Percentiles rank a stretch among this genome's conserved stretches.
Conservation (phyloP, 257 asterid species). For the Sherardia arvensis region DNA sequence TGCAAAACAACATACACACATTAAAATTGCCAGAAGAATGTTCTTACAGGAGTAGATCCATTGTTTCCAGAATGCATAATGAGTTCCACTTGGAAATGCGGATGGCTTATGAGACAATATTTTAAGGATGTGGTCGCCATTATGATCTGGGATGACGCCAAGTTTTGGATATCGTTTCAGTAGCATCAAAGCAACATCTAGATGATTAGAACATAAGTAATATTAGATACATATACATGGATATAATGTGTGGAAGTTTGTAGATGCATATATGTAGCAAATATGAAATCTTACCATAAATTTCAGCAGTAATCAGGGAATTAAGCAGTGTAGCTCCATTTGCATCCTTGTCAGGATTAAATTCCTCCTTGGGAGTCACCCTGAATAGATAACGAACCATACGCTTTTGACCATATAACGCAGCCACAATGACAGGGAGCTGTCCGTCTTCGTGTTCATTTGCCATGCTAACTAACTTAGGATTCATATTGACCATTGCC, state of each 20-base stretch:
- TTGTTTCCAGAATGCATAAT: constrained; percentile 20
- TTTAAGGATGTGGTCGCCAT: constrained; percentile 21
- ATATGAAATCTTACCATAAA: constrained; percentile 21
- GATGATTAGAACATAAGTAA: neutral
- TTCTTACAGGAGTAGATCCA: constrained; percentile 31
- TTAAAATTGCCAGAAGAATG: neutral
- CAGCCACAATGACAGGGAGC: constrained; percentile 43
- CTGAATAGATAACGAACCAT: constrained; percentile 27
- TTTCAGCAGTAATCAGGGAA: constrained; percentile 33
- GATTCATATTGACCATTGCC: constrained; percentile 18
- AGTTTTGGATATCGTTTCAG: constrained; percentile 23
- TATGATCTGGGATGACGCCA: constrained; percentile 22
- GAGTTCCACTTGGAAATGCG: constrained; percentile 33
- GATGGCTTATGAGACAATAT: constrained; percentile 38
- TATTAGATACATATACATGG: neutral
- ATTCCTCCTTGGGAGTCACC: constrained; percentile 20
- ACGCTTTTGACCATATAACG: constrained; percentile 23
- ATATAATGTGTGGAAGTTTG: neutral
- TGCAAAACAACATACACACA: neutral
- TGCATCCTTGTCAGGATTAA: constrained; percentile 23
- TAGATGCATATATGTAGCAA: neutral
- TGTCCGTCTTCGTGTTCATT: constrained; percentile 34
- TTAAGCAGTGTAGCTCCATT: constrained; percentile 29
- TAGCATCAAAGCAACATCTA: constrained; percentile 35
- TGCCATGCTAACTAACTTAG: constrained; percentile 11